Percentiles rank a stretch among this genome's conserved stretches.
phyloP scores from a whole-genome alignment of 805 yeast species.

The Ogataea zsoltii region DNA sequence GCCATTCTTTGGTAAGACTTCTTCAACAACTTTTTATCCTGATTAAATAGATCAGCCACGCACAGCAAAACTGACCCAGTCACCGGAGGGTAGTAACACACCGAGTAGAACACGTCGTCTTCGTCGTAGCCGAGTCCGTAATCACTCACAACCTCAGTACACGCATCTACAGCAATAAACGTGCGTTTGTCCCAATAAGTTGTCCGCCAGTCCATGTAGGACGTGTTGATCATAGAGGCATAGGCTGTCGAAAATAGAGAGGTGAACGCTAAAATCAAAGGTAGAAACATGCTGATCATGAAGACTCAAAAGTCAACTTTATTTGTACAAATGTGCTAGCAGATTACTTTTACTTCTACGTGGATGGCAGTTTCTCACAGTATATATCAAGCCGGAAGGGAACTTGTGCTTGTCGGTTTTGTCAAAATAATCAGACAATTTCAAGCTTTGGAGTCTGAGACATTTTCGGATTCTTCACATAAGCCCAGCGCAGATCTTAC shows the following conservation, averaged over 20 bases:
- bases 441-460: too few species aligned
- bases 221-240: conserved; percentile 1
- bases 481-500: too few species aligned
- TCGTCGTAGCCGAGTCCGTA: conserved; percentile 5
- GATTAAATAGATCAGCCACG: conserved; percentile 6
- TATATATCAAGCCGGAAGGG: too few species aligned
- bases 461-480: too few species aligned
- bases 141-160: background rate
- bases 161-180: conserved; percentile 1
- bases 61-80: conserved; percentile 19
- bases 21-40: conserved; percentile 1
- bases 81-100: conserved; percentile 22
- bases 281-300: too few species aligned
- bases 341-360: too few species aligned
- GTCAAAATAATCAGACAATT: too few species aligned
- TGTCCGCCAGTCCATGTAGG: conserved; percentile 2
- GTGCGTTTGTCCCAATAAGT: conserved; percentile 1
- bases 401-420: too few species aligned
- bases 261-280: too few species aligned
- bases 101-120: background rate
- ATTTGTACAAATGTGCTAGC: too few species aligned
- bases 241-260: background rate
- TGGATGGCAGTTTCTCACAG: too few species aligned
- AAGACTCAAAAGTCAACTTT: too few species aligned
- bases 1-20: conserved; percentile 5